These are phyloP conservation scores for Venturia oleaginea DNA, from an alignment of 2,329 filamentous ascomycete species.

Conservation along the genomic window DNA sequence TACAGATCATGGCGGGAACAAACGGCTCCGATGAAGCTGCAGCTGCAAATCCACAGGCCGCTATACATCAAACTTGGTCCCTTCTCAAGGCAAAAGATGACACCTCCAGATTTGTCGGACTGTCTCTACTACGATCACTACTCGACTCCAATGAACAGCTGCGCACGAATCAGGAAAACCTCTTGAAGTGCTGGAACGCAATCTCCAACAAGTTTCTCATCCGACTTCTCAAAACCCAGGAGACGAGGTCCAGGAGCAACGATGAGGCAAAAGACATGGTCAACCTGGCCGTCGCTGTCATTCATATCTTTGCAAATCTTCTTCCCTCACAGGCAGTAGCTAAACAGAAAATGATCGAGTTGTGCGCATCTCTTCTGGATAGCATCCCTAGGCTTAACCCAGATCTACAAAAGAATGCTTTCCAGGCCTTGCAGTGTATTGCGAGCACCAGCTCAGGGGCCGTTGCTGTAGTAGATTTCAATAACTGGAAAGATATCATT, in stretches of 20 bases:
- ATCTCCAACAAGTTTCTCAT: slow-evolving; percentile 57
- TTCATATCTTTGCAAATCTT: slow-evolving; percentile 53
- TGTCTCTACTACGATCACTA: slow-evolving; percentile 57
- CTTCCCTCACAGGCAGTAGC: slow-evolving; percentile 41
- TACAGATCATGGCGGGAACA: background rate
- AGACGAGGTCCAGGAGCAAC: slow-evolving; percentile 18
- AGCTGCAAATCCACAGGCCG: slow-evolving; percentile 4
- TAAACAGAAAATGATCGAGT: slow-evolving; percentile 40
- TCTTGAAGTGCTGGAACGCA: slow-evolving; percentile 49
- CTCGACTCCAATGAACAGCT: slow-evolving; percentile 52
- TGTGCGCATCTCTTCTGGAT: slow-evolving; percentile 33
- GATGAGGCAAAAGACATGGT: slow-evolving; percentile 51
- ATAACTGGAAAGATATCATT: slow-evolving; percentile 2
- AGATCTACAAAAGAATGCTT: slow-evolving; percentile 7
- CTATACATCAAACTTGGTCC: slow-evolving; percentile 41
- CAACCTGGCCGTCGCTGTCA: slow-evolving; percentile 51
- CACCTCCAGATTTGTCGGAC: slow-evolving; percentile 58
- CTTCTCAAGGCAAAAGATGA: slow-evolving; percentile 54
- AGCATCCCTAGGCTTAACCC: background rate
- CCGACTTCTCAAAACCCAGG: slow-evolving; percentile 46
- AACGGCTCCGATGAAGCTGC: background rate
- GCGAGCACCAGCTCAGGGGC: slow-evolving; percentile 7
- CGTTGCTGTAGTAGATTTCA: background rate
- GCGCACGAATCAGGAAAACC: slow-evolving; percentile 36
- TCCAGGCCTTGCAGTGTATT: slow-evolving; percentile 12